Evolutionary conservation across 2,329 filamentous ascomycete genomes (phyloP), one percentile per base, ranked within the genome.

Genomic region (Grosmannia huntii): DNA sequence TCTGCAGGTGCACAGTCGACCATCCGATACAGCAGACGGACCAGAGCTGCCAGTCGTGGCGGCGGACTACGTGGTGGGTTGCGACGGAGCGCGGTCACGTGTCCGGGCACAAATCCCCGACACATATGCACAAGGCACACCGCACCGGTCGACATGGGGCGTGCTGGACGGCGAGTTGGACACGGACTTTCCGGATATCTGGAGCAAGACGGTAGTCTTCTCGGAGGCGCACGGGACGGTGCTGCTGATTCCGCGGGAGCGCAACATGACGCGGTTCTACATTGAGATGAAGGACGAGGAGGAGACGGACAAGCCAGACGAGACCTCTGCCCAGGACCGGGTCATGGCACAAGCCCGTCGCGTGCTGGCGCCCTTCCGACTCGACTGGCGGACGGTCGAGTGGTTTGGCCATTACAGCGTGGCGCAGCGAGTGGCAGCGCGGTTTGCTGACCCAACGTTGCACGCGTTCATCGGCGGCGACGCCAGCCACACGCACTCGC

Each of bases 391-490:
- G 61, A 76, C 77, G 49, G 75, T 82, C 55, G 73, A 85, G 69
- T 89, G 85, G 84, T 89, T 88, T 72, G 85, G 84, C 50, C 81
- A 82, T 46, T 89, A 87, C 66, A 77, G 82, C 62, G 83, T 88
- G 59, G 83, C 84, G 5, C 85, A 87, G 71, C 80, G 87, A 14
- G 78, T 89, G 23, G 87, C 86, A 0, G 81, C 81, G 61, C 76
- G 79, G 50, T 90, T 90, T 70, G 78, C 81, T 61, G 81, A 86
- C 64, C 74, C 80, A 33, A 71, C 82, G 59, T 46, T 76, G 81
- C 68, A 72, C 2, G 76, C 84, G 2, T 85, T 85, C 63, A 68
- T 86, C 9, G 79, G 79, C 0, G 83, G 83, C 4, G 83, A 86
- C 63, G 82, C 83, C 4, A 83, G 80, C 63, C 83, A 86, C 64